These are phyloP conservation scores for Trichosporon faecale DNA, from an alignment of 1,284 basidiomycete genomes.

Conservation along the genomic window DNA sequence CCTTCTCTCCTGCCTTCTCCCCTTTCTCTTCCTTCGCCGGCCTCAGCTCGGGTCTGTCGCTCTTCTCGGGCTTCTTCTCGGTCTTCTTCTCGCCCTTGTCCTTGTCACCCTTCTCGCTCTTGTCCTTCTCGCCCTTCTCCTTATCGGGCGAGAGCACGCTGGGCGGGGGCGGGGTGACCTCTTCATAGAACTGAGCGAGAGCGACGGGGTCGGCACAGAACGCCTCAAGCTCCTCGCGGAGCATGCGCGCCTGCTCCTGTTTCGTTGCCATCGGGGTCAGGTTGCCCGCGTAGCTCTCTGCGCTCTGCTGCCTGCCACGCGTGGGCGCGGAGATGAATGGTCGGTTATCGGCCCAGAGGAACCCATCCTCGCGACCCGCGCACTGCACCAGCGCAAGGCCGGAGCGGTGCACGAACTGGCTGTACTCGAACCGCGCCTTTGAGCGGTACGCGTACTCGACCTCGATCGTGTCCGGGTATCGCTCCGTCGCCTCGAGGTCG, in stretches of 20 bases:
- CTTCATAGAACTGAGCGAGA: conserved; percentile 67
- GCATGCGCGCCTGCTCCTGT: conserved; percentile 42
- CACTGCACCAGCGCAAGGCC: conserved; percentile 85
- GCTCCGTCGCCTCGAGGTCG: conserved; percentile 73
- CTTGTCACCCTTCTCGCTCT: conserved; percentile 17
- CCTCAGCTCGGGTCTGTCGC: neutral
- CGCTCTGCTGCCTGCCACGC: conserved; percentile 22
- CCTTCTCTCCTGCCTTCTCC: conserved; percentile 7
- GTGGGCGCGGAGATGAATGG: conserved; percentile 54
- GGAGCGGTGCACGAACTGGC: conserved; percentile 83
- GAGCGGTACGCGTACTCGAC: conserved; percentile 87
- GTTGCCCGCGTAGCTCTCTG: conserved; percentile 24
- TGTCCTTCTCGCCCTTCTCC: conserved; percentile 11
- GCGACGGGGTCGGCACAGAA: conserved; percentile 64
- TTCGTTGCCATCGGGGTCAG: conserved; percentile 31
- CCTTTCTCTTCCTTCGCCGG: conserved; percentile 9
- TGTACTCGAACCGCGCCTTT: conserved; percentile 63
- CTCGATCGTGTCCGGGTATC: conserved; percentile 74
- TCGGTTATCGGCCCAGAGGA: conserved; percentile 82
- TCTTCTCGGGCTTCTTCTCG: conserved; percentile 17
- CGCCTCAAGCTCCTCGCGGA: conserved; percentile 59
- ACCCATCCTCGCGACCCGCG: conserved; percentile 70
- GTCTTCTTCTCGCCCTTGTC: neutral
- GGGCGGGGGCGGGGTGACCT: conserved; percentile 58
- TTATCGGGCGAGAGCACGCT: conserved; percentile 9